A percentile compares a stretch with the other conserved stretches of the same genome.
phyloP scores from a whole-genome alignment of 2,329 filamentous ascomycete genomes.

The Cordyceps tenuipes region DNA sequence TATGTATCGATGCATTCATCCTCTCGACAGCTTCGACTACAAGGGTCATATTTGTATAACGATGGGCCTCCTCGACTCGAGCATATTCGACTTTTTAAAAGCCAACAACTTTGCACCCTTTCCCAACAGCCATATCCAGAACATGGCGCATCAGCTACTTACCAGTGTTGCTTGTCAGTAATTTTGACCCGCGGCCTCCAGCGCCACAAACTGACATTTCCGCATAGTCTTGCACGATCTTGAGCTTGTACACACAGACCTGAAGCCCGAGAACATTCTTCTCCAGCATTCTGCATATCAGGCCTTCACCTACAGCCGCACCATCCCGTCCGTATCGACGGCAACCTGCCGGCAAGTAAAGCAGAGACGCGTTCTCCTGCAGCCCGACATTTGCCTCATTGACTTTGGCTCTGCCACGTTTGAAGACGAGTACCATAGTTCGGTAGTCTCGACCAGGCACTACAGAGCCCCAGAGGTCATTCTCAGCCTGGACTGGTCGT shows the following conservation, averaged over 20 bases:
- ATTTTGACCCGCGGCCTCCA: neutral
- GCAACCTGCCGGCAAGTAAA: conserved; percentile 52
- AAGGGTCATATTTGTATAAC: conserved; percentile 12
- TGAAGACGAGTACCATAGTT: conserved; percentile 65
- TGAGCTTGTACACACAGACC: conserved; percentile 87
- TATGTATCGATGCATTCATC: conserved; percentile 10
- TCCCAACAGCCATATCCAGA: conserved; percentile 12
- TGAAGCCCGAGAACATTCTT: conserved; percentile 64
- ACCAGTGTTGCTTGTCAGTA: conserved; percentile 13
- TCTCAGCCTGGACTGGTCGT: conserved; percentile 62
- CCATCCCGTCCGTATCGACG: conserved; percentile 58
- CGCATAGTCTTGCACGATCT: conserved; percentile 80
- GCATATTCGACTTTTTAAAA: conserved; percentile 12
- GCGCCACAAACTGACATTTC: conserved; percentile 14
- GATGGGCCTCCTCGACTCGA: conserved; percentile 10
- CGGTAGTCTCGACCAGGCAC: conserved; percentile 61
- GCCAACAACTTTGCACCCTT: conserved; percentile 10
- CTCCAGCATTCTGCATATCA: conserved; percentile 58
- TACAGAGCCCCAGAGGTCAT: conserved; percentile 66
- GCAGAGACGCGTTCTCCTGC: conserved; percentile 55
- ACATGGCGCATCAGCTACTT: conserved; percentile 10
- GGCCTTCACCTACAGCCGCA: conserved; percentile 62
- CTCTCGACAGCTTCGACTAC: conserved; percentile 11
- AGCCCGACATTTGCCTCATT: conserved; percentile 62
- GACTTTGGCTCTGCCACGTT: conserved; percentile 67